Conservation (phyloP, 495 filamentous ascomycete genomes). For the Penicillium chermesinum region DNA sequence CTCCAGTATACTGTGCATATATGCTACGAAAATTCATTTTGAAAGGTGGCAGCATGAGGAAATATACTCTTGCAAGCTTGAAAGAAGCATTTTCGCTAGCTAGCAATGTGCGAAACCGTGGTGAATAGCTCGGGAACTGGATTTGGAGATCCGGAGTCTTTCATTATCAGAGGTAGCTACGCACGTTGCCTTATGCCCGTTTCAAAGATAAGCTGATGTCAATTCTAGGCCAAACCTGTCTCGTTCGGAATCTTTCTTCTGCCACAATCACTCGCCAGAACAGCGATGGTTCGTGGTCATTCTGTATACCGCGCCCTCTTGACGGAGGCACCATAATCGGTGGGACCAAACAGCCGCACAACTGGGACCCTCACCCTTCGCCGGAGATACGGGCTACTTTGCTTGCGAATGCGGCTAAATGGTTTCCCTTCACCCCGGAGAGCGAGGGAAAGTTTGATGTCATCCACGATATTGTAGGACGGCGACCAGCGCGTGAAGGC, state of each 20-base stretch:
- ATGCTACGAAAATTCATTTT: slow-evolving; percentile 49
- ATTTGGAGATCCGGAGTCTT: slow-evolving; percentile 47
- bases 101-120: slow-evolving; percentile 38
- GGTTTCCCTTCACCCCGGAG: slow-evolving; percentile 40
- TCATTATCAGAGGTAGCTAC: slow-evolving; percentile 49
- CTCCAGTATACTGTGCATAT: slow-evolving; percentile 56
- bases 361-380: slow-evolving; percentile 49
- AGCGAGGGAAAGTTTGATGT: slow-evolving; percentile 38
- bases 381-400: slow-evolving; percentile 42
- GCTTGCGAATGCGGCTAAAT: slow-evolving; percentile 39
- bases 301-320: slow-evolving; percentile 55
- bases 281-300: slow-evolving; percentile 54
- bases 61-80: slow-evolving; percentile 37
- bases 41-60: slow-evolving; percentile 43
- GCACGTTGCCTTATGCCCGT: too few relatives aligned
- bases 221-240: slow-evolving; percentile 38
- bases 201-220: not conserved
- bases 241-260: slow-evolving; percentile 42
- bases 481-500: slow-evolving; percentile 40
- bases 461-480: slow-evolving; percentile 42
- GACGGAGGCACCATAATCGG: slow-evolving; percentile 59
- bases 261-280: slow-evolving; percentile 57
- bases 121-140: slow-evolving; percentile 57
- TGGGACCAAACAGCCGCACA: slow-evolving; percentile 55
- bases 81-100: slow-evolving; percentile 46